Conservation (phyloP, 805 yeast species). For the Sugiyamaella valdiviana region DNA sequence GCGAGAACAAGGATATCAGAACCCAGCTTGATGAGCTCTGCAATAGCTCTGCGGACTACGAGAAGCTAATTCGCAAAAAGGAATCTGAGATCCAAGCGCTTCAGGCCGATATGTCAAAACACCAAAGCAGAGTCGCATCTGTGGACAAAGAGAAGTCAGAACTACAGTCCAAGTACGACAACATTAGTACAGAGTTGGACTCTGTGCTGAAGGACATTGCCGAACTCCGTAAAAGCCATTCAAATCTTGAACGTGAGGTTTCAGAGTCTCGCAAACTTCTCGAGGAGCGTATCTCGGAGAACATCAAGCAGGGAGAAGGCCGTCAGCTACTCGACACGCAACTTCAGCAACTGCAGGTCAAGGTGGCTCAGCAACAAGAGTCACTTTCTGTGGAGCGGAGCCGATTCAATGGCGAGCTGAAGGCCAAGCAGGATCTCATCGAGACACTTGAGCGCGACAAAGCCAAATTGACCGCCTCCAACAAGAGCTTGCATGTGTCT, state of each 20-base stretch:
- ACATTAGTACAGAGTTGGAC: constrained; percentile 21
- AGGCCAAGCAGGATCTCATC: constrained; percentile 19
- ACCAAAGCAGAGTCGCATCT: constrained; percentile 6
- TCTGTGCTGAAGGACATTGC: constrained; percentile 26
- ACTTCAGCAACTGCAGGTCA: constrained; percentile 11
- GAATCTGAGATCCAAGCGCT: constrained; percentile 23
- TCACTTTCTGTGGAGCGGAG: constrained; percentile 9
- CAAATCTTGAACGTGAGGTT: constrained; percentile 40
- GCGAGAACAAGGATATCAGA: constrained; percentile 42
- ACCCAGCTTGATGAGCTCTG: constrained; percentile 36
- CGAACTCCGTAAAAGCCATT: constrained; percentile 10
- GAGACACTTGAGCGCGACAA: constrained; percentile 14
- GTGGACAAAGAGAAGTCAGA: constrained; percentile 14
- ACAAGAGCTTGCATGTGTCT: constrained; percentile 4
- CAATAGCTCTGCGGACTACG: constrained; percentile 34
- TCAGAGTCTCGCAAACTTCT: constrained; percentile 38
- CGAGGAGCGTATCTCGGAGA: constrained; percentile 31
- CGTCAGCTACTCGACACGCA: constrained; percentile 18
- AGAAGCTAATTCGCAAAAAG: constrained; percentile 28
- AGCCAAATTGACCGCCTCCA: constrained; percentile 8
- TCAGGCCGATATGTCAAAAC: constrained; percentile 11
- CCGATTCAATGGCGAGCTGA: constrained; percentile 16
- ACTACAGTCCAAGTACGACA: constrained; percentile 11
- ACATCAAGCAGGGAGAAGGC: constrained; percentile 17
- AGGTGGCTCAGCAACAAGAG: constrained; percentile 16